These are phyloP conservation scores for Spathaspora hagerdaliae DNA, from an alignment of 805 yeast species.

Conservation along the genomic window DNA sequence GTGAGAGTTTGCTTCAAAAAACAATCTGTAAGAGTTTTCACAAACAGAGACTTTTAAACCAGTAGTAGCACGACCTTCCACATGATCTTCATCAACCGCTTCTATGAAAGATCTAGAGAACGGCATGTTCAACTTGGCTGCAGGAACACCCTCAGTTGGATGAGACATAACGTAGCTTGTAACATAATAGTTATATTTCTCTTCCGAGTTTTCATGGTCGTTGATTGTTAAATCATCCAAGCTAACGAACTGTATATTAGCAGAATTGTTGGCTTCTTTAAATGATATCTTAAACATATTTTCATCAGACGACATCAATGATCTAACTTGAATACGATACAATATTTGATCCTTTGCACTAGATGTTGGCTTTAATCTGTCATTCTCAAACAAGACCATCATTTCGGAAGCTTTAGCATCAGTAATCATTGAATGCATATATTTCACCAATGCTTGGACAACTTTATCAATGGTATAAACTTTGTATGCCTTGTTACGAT, in stretches of 20 bases:
- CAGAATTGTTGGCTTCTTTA: conserved; percentile 48
- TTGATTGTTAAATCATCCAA: conserved; percentile 81
- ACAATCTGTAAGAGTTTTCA: conserved; percentile 71
- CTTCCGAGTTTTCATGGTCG: conserved; percentile 68
- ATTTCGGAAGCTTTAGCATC: conserved; percentile 81
- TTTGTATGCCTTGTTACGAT: conserved; percentile 88
- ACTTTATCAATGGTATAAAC: conserved; percentile 92
- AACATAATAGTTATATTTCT: conserved; percentile 87
- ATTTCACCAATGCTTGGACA: conserved; percentile 67
- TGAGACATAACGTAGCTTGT: conserved; percentile 92
- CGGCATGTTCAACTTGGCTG: conserved; percentile 73
- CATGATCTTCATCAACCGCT: conserved; percentile 49
- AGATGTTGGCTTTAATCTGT: conserved; percentile 59
- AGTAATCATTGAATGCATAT: conserved; percentile 77
- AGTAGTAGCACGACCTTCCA: conserved; percentile 64
- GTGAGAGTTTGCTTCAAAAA: conserved; percentile 72
- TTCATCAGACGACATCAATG: conserved; percentile 75
- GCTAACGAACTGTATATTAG: conserved; percentile 78
- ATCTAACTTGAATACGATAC: conserved; percentile 83
- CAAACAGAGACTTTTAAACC: conserved; percentile 76
- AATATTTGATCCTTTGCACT: conserved; percentile 84
- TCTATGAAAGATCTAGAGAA: conserved; percentile 61
- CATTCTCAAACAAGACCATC: conserved; percentile 76
- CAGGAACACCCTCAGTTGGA: conserved; percentile 94
- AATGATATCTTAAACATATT: conserved; percentile 86